Evolutionary conservation across 1,284 basidiomycete genomes (phyloP), one percentile per base, ranked within the genome.

Genomic region (Mycena sp.): DNA sequence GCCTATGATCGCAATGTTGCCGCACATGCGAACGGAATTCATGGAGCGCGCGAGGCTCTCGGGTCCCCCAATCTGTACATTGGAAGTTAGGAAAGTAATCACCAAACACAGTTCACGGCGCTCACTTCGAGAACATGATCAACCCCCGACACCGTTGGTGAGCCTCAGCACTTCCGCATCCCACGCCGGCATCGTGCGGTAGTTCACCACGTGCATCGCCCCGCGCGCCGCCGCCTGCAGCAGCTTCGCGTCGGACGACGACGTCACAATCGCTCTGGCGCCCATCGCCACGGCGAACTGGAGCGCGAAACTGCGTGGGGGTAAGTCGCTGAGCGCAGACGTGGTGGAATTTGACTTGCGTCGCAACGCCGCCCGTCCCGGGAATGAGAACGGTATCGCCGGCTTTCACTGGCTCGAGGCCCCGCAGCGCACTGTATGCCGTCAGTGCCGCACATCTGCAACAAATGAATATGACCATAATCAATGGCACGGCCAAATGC

Each of bases 331-430:
- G n/a, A 16, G 14, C 29, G 11, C 6, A 7, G 19, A 5, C 11
- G 35, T 4, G 12, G 25, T 2, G 28, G 17, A 10, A 12, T 7
- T 16, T 14, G 9, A 65, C 76, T 25, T 61, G 79, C 81, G 83
- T 80, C 4, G 83, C 85, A 21, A 87, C 86, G 44, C 86, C 86
- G 9, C 86, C 87, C 1, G 85, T 87, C 6, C 87, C 86, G n/a
- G 84, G 76, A 12, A 85, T 78, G 26, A 88, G 77, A 30, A 87
- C 81, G 25, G 72, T 74, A 57, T 84, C 80, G 14, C 82, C 81
- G 19, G 78, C 78, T 64, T 79, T 84, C 63, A 84, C 49, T 16
- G 80, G 77, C 10, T 74, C 70, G 3, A 79, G 74, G 2, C 83
- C 85, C 19, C n/a, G 69, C 5, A 85, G 73, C 9, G 79, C 78